These are phyloP conservation scores for Penstemon barbatus DNA, from an alignment of 257 asterid genomes.

Conservation along the genomic window DNA sequence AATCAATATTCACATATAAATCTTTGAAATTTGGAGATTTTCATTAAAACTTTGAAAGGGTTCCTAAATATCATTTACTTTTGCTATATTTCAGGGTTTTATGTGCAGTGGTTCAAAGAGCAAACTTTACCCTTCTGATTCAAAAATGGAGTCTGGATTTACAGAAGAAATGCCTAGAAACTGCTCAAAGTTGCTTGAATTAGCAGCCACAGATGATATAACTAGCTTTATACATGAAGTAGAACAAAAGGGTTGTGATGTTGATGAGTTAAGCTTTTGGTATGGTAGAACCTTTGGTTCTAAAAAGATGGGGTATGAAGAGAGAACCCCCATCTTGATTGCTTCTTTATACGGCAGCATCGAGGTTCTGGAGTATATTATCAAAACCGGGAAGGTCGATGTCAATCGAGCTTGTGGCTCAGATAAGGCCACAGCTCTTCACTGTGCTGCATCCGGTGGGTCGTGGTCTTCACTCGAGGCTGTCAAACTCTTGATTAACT, in stretches of 20 bases:
- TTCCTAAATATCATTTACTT: constrained; percentile 12
- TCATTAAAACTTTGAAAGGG: background rate
- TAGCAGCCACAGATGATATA: constrained; percentile 73
- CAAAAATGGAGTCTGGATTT: constrained; percentile 51
- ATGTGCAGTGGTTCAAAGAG: constrained; percentile 51
- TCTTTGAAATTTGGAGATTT: constrained; percentile 25
- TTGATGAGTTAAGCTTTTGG: constrained; percentile 68
- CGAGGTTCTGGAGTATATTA: constrained; percentile 52
- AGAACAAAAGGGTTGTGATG: constrained; percentile 56
- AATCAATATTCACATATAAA: constrained; percentile 10
- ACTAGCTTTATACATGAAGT: constrained; percentile 52
- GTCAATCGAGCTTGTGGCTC: constrained; percentile 69
- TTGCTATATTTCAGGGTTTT: constrained; percentile 41
- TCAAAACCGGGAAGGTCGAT: constrained; percentile 54
- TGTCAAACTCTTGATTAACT: constrained; percentile 53
- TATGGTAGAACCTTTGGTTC: constrained; percentile 69
- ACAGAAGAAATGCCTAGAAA: constrained; percentile 27
- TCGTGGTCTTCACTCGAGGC: constrained; percentile 49
- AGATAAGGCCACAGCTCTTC: constrained; percentile 83
- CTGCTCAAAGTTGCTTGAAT: constrained; percentile 73
- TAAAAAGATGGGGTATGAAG: constrained; percentile 71
- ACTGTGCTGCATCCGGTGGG: constrained; percentile 84
- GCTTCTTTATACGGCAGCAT: constrained; percentile 79
- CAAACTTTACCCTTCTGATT: constrained; percentile 33
- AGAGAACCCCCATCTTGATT: constrained; percentile 74